Evolutionary conservation across 2,329 filamentous ascomycete genomes (phyloP).

Genomic region (Alternaria arborescens): DNA sequence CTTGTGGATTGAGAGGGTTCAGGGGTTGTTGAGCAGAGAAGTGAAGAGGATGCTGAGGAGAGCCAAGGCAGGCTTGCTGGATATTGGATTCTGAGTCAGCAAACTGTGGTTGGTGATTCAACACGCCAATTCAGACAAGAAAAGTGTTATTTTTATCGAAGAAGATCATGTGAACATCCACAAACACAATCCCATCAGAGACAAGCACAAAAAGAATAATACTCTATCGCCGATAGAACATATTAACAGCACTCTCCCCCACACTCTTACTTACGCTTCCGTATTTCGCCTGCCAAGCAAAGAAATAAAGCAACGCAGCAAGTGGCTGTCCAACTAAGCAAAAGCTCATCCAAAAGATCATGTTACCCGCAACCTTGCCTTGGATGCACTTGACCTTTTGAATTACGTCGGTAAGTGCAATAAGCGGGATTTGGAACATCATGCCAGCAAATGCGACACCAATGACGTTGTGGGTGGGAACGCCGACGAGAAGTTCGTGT

Average conservation of each 20-base stretch:
- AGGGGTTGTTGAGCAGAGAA: conserved; percentile 41
- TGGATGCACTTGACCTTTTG: conserved; percentile 79
- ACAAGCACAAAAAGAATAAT: neutral
- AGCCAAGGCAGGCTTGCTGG: conserved; percentile 11
- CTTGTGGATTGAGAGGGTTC: conserved; percentile 49
- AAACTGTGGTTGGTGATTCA: conserved; percentile 1
- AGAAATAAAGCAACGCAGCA: conserved; percentile 92
- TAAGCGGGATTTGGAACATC: conserved; percentile 90
- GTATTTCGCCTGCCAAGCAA: conserved; percentile 98
- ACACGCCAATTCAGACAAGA: neutral
- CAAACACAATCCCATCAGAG: neutral
- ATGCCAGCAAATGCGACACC: conserved; percentile 94
- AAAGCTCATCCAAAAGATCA: conserved; percentile 96
- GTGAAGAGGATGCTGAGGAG: conserved; percentile 22
- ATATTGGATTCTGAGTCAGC: neutral
- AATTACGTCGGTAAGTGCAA: conserved; percentile 78
- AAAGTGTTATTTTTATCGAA: neutral
- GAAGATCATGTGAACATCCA: neutral
- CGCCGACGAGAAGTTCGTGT: conserved; percentile 90
- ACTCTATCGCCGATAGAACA: conserved; percentile 31
- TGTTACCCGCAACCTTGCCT: conserved; percentile 85
- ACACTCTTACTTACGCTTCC: conserved; percentile 71
- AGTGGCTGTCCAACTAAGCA: conserved; percentile 95
- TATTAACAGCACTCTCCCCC: conserved; percentile 32
- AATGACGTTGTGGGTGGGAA: conserved; percentile 93